Evolutionary conservation across 495 filamentous ascomycete species (phyloP), one percentile per base, ranked within the genome.

Genomic region (Elaphomyces granulatus): DNA sequence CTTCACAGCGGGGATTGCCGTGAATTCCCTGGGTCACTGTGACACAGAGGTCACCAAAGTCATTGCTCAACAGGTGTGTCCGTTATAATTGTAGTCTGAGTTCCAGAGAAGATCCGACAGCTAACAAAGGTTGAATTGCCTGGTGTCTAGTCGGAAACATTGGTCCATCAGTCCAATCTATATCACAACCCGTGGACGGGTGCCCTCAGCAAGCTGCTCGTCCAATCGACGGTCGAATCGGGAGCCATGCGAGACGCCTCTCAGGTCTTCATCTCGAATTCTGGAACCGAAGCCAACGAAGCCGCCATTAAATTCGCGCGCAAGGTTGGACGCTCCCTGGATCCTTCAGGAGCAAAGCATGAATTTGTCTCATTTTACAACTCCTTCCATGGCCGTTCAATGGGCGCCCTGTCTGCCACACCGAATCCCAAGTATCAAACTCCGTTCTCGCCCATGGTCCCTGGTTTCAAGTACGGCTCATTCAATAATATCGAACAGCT

Each of bases 391-490:
- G 90, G 90, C 45, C 80, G 90, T 38, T 94, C 92, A 15, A 92
- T 95, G 85, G 90, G 90, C 15, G 70, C 76, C 15, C 60, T 98
- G 18, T 87, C 81, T 16, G 90, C 92, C 0, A 98, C 90, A 3
- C 92, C 87, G n/a, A 98, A 98, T 63, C 84, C 85, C 8, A 98
- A 98, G 54, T 98, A 98, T 61, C 90, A 98, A 56, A 75, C 78
- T 14, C 92, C 90, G 2, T 98, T 96, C 53, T 64, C 83, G 10
- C 90, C 90, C 15, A 94, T 98, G 86, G 61, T 98, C 2, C 90
- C 92, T 0, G 90, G 90, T 2, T 98, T 93, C 61, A 74, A 63
- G 45, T 86, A 93, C 51, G 86, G 86, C 17, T 78, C 64, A 9
- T 88, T 79, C 66, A 95, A 98, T 50, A 78, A 96, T 54, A 59